Percentiles rank a stretch among this genome's conserved stretches.
These are phyloP conservation scores for Hypholoma fasciculare DNA, from an alignment of 768 basidiomycete species.

Conservation along the genomic window DNA sequence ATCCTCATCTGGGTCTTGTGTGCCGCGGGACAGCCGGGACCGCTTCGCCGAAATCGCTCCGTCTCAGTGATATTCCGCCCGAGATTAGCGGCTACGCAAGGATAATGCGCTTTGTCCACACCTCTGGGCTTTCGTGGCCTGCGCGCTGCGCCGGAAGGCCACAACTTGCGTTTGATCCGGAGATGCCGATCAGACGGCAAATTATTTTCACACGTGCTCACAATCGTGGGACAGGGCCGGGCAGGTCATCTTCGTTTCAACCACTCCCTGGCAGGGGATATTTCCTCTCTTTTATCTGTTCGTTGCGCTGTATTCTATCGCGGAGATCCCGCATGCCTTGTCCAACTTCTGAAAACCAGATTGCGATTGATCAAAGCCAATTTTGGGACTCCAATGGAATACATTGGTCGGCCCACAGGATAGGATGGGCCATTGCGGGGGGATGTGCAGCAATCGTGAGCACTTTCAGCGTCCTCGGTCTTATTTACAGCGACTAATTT, in stretches of 20 bases:
- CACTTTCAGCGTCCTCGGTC: constrained; percentile 2
- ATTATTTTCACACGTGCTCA: too few species aligned
- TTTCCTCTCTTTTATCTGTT: background rate
- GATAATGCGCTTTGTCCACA: too few species aligned
- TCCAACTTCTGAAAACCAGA: constrained; percentile 45
- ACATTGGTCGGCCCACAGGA: constrained; percentile 63
- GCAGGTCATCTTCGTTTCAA: background rate
- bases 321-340: constrained; percentile 18
- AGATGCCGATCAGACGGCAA: too few species aligned
- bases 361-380: constrained; percentile 52
- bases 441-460: constrained; percentile 54
- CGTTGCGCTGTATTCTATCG: background rate
- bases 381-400: constrained; percentile 60
- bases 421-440: constrained; percentile 77
- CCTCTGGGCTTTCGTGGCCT: too few species aligned
- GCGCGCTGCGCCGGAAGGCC: too few species aligned
- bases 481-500: background rate
- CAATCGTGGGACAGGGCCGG: too few species aligned
- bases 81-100: too few species aligned
- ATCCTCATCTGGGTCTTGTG: too few species aligned
- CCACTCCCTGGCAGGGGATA: background rate
- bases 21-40: too few species aligned
- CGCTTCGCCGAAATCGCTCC: too few species aligned
- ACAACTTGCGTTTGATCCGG: too few species aligned
- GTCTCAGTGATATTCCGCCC: too few species aligned